phyloP scores from a whole-genome alignment of 73 alveolate genomes.

The Paraurostyla sp. region DNA sequence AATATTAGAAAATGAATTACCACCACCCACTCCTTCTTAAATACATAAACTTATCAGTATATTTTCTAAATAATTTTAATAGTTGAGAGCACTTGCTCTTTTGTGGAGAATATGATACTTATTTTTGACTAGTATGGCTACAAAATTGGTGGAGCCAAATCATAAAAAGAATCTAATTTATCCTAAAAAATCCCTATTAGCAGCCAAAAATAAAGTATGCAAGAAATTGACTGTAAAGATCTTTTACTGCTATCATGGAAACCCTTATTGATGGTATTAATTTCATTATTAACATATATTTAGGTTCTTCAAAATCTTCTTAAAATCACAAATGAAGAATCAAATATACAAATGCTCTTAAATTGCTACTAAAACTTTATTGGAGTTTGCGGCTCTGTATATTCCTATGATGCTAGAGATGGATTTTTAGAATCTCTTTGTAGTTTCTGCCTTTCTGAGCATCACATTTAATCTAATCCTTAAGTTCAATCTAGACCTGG shows the following conservation, averaged over 20 bases:
- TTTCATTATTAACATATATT: too few species aligned
- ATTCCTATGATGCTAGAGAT: conserved; percentile 61
- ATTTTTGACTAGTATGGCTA: conserved; percentile 43
- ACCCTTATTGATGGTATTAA: neutral
- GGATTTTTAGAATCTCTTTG: conserved; percentile 66
- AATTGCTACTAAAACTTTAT: conserved; percentile 64
- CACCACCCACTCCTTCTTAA: conserved; percentile 34
- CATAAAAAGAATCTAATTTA: neutral
- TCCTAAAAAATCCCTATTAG: conserved; percentile 25
- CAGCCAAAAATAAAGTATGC: neutral
- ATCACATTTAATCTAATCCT: neutral
- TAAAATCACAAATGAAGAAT: conserved; percentile 19
- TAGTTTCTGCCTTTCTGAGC: conserved; percentile 28
- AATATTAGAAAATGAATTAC: conserved; percentile 35
- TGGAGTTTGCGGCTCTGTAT: conserved; percentile 65
- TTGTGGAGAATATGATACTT: conserved; percentile 45
- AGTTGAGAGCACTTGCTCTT: conserved; percentile 31
- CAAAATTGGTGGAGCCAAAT: conserved; percentile 27
- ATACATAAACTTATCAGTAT: conserved; percentile 50
- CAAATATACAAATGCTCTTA: conserved; percentile 55
- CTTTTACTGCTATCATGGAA: conserved; percentile 38
- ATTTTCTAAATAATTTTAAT: too few species aligned
- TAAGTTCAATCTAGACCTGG: neutral
- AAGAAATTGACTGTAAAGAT: conserved; percentile 40
- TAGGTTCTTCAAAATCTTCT: conserved; percentile 8